phyloP scores from a whole-genome alignment of 106 monocot genomes.

The Ottelia alismoides region DNA sequence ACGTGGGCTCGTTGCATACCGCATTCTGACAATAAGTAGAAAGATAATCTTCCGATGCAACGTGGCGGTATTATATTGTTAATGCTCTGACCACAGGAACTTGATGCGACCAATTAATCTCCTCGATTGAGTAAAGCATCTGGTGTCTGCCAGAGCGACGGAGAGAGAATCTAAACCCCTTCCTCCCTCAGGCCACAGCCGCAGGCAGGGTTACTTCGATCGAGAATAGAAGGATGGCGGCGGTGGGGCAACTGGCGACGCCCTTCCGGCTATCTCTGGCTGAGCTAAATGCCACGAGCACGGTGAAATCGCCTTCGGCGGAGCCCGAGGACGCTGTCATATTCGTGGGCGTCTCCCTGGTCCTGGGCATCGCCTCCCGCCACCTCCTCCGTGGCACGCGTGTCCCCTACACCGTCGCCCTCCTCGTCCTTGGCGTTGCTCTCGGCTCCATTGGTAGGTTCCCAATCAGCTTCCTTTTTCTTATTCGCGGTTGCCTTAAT shows the following conservation, averaged over 20 bases:
- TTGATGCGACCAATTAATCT: too few species aligned
- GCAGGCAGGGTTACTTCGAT: too few species aligned
- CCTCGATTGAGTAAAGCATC: too few species aligned
- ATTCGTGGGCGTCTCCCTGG: conserved; percentile 75
- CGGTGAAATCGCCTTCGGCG: background rate
- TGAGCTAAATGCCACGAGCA: background rate
- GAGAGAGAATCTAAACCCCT: too few species aligned
- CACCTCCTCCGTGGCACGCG: conserved; percentile 74
- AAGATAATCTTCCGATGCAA: too few species aligned
- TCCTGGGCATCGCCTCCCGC: conserved; percentile 74
- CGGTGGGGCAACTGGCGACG: conserved; percentile 11
- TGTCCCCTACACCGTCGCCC: conserved; percentile 93
- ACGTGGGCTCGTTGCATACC: too few species aligned
- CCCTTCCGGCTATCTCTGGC: background rate
- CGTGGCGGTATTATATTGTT: too few species aligned
- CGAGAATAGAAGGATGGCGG: conserved; percentile 13
- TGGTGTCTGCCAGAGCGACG: too few species aligned
- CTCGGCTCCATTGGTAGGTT: conserved; percentile 59
- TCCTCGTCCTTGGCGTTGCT: conserved; percentile 69
- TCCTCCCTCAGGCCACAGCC: too few species aligned
- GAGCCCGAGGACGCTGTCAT: conserved; percentile 72
- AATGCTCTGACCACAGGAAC: too few species aligned
- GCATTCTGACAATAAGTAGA: too few species aligned
- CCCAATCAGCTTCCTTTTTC: background rate
- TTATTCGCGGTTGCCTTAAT: too few species aligned